A percentile compares a stretch with the other conserved stretches of the same genome.
These are phyloP conservation scores for Fusarium kyushuense DNA, from an alignment of 2,329 filamentous ascomycete species.

Conservation along the genomic window DNA sequence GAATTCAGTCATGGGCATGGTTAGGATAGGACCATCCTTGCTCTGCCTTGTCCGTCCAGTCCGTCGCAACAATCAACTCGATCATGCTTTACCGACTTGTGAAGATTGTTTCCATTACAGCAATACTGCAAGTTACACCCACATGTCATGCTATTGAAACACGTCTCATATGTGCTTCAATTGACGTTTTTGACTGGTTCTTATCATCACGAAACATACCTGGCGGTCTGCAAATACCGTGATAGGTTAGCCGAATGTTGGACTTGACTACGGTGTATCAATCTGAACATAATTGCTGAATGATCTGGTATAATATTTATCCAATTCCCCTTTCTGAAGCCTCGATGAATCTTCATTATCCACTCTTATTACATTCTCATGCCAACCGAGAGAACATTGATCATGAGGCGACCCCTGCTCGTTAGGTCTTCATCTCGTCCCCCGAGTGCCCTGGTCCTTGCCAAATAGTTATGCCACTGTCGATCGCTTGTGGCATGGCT, in stretches of 20 bases:
- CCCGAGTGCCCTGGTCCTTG: constrained; percentile 25
- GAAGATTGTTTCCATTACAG: neutral
- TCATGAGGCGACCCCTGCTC: constrained; percentile 25
- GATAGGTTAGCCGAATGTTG: constrained; percentile 22
- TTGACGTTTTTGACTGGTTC: constrained; percentile 32
- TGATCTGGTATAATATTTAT: neutral
- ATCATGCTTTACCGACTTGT: constrained; percentile 8
- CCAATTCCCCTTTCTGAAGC: constrained; percentile 19
- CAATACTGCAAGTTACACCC: neutral
- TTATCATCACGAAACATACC: constrained; percentile 23
- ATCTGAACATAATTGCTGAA: constrained; percentile 1
- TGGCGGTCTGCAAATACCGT: constrained; percentile 19
- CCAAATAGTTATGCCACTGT: constrained; percentile 1
- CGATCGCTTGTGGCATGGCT: constrained; percentile 31
- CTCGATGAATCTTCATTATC: constrained; percentile 20
- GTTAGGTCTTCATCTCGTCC: constrained; percentile 24
- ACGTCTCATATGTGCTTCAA: constrained; percentile 21
- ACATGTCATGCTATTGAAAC: constrained; percentile 20
- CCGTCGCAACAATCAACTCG: neutral
- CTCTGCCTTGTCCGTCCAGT: constrained; percentile 9
- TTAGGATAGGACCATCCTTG: constrained; percentile 20
- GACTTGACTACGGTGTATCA: neutral
- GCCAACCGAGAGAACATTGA: constrained; percentile 24
- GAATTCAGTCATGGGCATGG: constrained; percentile 18
- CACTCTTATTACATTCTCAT: constrained; percentile 44